Evolutionary conservation across 164 flowering plant genomes (phyloP).

Genomic region (Vitis vinifera): DNA sequence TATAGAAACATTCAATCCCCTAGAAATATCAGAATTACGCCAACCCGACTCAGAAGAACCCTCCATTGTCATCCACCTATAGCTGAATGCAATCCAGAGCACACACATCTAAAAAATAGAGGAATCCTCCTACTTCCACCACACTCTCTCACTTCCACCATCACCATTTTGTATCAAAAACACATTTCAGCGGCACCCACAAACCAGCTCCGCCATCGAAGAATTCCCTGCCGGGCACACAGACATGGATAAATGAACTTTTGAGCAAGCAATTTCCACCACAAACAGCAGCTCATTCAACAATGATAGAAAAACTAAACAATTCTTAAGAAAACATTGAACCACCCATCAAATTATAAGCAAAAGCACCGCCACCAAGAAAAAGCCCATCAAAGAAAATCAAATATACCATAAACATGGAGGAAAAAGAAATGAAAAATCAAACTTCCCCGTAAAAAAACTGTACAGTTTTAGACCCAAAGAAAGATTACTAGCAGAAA

Average conservation of each 20-base stretch:
- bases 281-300: background rate
- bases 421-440: background rate
- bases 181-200: conserved; percentile 24
- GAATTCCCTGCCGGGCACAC: conserved; percentile 9
- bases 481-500: background rate
- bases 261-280: background rate
- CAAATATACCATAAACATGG: background rate
- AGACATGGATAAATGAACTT: background rate
- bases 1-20: conserved; percentile 52
- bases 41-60: conserved; percentile 70
- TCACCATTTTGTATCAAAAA: conserved; percentile 24
- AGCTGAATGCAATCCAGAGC: conserved; percentile 22
- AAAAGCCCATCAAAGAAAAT: conserved; percentile 6
- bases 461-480: background rate
- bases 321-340: too few species aligned
- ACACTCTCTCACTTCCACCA: conserved; percentile 21
- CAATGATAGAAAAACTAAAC: too few species aligned
- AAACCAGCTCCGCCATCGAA: conserved; percentile 3
- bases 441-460: background rate
- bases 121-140: conserved; percentile 19
- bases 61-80: conserved; percentile 64
- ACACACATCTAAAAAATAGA: conserved; percentile 25
- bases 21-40: conserved; percentile 53
- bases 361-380: conserved; percentile 2
- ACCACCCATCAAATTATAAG: too few species aligned